These are phyloP conservation scores for Curvularia hawaiiensis DNA, from an alignment of 2,329 filamentous ascomycete genomes.

Conservation along the genomic window DNA sequence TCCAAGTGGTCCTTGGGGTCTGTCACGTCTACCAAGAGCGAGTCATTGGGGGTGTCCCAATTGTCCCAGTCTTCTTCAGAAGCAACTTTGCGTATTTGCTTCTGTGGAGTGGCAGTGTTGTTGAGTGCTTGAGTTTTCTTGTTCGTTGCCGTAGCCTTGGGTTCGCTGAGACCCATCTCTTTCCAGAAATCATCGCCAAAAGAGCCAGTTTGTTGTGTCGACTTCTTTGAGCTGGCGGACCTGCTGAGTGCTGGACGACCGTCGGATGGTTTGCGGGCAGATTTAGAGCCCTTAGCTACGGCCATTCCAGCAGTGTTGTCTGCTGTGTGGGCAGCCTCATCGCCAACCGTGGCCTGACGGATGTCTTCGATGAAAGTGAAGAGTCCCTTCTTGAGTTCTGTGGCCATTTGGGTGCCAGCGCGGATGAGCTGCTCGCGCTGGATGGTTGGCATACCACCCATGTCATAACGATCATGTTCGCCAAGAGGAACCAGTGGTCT, in stretches of 20 bases:
- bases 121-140: constrained; percentile 49
- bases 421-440: constrained; percentile 47
- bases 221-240: constrained; percentile 42
- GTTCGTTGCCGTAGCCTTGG: constrained; percentile 41
- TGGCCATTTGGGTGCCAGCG: constrained; percentile 75
- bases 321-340: constrained; percentile 69
- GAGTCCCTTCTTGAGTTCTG: constrained; percentile 86
- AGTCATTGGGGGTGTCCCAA: constrained; percentile 58
- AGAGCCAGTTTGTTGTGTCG: constrained; percentile 37
- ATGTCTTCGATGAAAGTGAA: constrained; percentile 97
- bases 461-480: constrained; percentile 40
- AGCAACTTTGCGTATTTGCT: constrained; percentile 41
- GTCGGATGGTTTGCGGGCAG: constrained; percentile 35
- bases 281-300: constrained; percentile 33
- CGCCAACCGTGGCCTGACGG: constrained; percentile 91
- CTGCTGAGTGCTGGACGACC: constrained; percentile 39
- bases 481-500: constrained; percentile 32
- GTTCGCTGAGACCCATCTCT: constrained; percentile 49
- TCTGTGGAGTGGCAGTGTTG: constrained; percentile 46
- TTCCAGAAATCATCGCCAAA: constrained; percentile 52
- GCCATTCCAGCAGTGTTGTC: constrained; percentile 43
- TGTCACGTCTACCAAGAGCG: constrained; percentile 43
- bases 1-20: constrained; percentile 52
- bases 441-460: constrained; percentile 36
- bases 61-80: constrained; percentile 61